These are phyloP conservation scores for Raddia distichophylla DNA, from an alignment of 176 grass and related monocot species.

Conservation along the genomic window DNA sequence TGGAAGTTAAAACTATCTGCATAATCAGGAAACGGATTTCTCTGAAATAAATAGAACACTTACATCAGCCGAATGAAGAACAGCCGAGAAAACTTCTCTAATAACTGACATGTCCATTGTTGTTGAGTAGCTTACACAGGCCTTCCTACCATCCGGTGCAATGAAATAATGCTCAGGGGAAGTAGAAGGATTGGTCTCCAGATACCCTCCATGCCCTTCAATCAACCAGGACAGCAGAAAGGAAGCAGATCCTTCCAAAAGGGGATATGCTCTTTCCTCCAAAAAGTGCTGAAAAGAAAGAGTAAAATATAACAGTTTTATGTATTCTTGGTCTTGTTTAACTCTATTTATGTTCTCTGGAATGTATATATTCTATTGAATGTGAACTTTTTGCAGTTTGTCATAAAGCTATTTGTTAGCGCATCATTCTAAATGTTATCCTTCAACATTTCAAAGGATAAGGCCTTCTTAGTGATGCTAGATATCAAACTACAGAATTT, in stretches of 20 bases:
- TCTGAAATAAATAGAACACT: conserved; percentile 28
- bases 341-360: background rate
- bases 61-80: conserved; percentile 73
- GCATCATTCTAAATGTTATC: background rate
- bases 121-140: conserved; percentile 88
- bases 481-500: background rate
- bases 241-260: conserved; percentile 80
- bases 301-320: conserved; percentile 7
- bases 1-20: background rate
- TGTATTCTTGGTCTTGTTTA: conserved; percentile 1
- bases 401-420: background rate
- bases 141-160: conserved; percentile 72
- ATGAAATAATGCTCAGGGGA: conserved; percentile 93
- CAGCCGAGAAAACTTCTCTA: conserved; percentile 72
- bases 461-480: background rate
- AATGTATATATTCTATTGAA: background rate
- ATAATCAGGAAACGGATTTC: background rate
- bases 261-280: conserved; percentile 77
- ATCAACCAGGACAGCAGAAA: conserved; percentile 90
- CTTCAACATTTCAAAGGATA: background rate
- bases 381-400: conserved; percentile 4
- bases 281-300: conserved; percentile 62
- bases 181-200: conserved; percentile 92
- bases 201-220: conserved; percentile 52
- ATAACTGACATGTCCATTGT: conserved; percentile 95